These are phyloP conservation scores for Senna tora DNA, from an alignment of 306 rosid species.

Conservation along the genomic window DNA sequence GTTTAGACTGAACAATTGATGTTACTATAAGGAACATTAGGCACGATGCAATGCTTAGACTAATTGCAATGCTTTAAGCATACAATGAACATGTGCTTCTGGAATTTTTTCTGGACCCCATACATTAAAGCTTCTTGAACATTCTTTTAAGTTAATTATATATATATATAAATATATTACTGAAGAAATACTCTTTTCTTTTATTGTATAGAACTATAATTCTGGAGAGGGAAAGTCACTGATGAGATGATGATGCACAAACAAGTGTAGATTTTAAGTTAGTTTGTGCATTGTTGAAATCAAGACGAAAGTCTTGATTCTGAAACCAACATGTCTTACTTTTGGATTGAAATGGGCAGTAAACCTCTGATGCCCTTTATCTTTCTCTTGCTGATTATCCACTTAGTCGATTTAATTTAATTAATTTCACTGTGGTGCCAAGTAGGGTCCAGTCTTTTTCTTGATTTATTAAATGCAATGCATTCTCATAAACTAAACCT, in stretches of 20 bases:
- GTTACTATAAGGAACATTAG: conserved; percentile 5
- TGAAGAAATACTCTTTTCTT: neutral
- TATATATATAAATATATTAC: too few species aligned
- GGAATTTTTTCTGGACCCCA: conserved; percentile 4
- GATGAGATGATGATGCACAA: too few species aligned
- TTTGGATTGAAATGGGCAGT: neutral
- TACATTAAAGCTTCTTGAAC: conserved; percentile 5
- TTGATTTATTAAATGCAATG: conserved; percentile 11
- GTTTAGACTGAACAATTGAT: neutral
- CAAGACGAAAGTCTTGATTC: conserved; percentile 21
- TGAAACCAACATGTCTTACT: neutral
- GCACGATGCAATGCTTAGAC: conserved; percentile 26
- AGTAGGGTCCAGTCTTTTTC: neutral
- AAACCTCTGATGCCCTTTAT: neutral
- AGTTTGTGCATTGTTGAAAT: conserved; percentile 10
- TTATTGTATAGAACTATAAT: neutral
- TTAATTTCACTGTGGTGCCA: neutral
- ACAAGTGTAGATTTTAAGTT: conserved; percentile 34
- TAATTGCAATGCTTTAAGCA: conserved; percentile 1
- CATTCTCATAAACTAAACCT: neutral
- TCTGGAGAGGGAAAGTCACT: neutral
- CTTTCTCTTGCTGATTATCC: neutral
- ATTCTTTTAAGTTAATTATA: too few species aligned
- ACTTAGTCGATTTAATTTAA: neutral
- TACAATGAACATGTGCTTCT: neutral